Conservation (phyloP, 768 basidiomycete genomes). For the Pilatotrama ljubarskyi region DNA sequence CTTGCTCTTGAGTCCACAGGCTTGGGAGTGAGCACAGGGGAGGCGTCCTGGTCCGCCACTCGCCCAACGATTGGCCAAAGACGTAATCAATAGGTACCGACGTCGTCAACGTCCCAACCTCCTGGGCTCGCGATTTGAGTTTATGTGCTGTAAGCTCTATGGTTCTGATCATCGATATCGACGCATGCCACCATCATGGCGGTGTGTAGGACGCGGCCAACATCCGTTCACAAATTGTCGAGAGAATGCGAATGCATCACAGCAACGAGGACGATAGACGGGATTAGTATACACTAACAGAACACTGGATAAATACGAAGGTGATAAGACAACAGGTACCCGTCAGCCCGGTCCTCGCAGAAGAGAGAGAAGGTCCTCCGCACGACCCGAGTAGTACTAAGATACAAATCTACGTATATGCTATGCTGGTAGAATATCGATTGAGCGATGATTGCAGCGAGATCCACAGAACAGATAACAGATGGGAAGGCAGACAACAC, state of each 20-base stretch:
- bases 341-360: conserved; percentile 26
- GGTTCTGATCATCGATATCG: not conserved
- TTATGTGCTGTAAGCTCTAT: not conserved
- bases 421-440: conserved; percentile 32
- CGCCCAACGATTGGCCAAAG: not conserved
- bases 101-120: not conserved
- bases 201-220: not conserved
- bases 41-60: not conserved
- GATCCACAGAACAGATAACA: conserved; percentile 26
- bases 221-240: not conserved
- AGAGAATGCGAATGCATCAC: not conserved
- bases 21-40: not conserved
- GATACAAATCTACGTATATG: conserved; percentile 34
- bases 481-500: conserved; percentile 22
- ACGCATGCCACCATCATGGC: not conserved
- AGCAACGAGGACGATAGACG: conserved; percentile 9
- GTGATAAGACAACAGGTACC: conserved; percentile 34
- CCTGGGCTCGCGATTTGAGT: not conserved
- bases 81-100: conserved; percentile 11
- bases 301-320: conserved; percentile 30
- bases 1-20: not conserved
- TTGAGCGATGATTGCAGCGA: conserved; percentile 29
- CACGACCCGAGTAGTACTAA: conserved; percentile 25
- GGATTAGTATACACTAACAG: conserved; percentile 28
- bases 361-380: conserved; percentile 20